Evolutionary conservation across 306 rosid species (phyloP).

Genomic region (Cajanus cajan): DNA sequence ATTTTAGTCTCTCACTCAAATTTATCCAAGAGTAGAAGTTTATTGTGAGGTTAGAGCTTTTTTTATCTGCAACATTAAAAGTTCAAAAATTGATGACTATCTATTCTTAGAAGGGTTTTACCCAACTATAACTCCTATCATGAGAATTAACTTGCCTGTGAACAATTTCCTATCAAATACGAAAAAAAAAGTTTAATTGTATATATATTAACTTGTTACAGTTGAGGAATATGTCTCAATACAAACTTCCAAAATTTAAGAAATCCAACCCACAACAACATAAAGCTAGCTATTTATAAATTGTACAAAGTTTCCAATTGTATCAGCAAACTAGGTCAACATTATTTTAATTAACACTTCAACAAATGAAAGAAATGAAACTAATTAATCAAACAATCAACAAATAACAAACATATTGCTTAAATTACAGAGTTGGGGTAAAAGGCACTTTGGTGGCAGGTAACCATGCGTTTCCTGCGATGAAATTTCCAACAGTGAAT

Average conservation of each 20-base stretch:
- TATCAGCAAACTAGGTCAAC: background rate
- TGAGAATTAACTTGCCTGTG: too few relatives aligned
- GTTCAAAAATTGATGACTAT: too few relatives aligned
- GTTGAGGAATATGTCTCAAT: background rate
- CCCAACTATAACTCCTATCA: too few relatives aligned
- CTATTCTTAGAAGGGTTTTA: too few relatives aligned
- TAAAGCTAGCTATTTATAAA: background rate
- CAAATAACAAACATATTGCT: background rate
- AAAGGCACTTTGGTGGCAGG: slow-evolving; percentile 68
- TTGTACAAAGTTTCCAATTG: background rate
- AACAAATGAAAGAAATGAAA: background rate
- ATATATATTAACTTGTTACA: background rate
- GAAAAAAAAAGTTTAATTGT: background rate
- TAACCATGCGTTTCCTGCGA: slow-evolving; percentile 63
- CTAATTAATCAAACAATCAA: slow-evolving; percentile 2
- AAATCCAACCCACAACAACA: background rate
- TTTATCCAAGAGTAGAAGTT: too few relatives aligned
- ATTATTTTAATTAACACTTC: background rate
- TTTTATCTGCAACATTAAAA: too few relatives aligned
- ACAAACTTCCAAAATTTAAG: background rate
- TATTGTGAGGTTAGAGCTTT: too few relatives aligned
- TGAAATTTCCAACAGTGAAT: slow-evolving; percentile 54
- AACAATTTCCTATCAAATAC: too few relatives aligned
- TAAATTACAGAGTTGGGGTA: slow-evolving; percentile 41
- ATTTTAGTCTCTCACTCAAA: too few relatives aligned